Percentiles rank a stretch among this genome's conserved stretches.
Evolutionary conservation across 1,139 yeast species (phyloP).

Genomic region (Suhomyces maxii): DNA sequence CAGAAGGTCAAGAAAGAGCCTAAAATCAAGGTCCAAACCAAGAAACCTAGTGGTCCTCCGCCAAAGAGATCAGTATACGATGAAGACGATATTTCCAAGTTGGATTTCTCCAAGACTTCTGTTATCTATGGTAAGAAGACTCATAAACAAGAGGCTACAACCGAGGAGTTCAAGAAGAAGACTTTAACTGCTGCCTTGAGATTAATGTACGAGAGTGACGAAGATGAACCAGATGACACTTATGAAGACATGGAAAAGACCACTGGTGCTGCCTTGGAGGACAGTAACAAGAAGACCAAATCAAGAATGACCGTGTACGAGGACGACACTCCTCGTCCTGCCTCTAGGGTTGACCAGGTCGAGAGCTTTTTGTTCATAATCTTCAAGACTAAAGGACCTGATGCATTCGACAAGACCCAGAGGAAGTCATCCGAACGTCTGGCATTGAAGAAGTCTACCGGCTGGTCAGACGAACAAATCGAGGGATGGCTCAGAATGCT

Average conservation of each 20-base stretch:
- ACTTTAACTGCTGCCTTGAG: constrained; percentile 65
- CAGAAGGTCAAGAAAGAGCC: constrained; percentile 4
- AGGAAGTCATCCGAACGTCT: constrained; percentile 56
- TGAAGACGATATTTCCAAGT: constrained; percentile 28
- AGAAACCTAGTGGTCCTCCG: constrained; percentile 2
- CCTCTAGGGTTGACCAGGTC: constrained; percentile 18
- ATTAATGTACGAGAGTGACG: constrained; percentile 69
- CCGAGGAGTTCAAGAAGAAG: constrained; percentile 48
- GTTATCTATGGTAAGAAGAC: constrained; percentile 26
- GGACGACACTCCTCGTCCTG: constrained; percentile 10
- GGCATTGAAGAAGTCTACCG: constrained; percentile 50
- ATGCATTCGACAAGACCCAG: constrained; percentile 46
- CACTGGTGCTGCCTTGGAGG: constrained; percentile 30
- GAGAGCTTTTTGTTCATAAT: constrained; percentile 61
- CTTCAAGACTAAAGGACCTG: constrained; percentile 52
- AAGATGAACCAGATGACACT: constrained; percentile 82
- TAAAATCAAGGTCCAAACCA: constrained; percentile 1
- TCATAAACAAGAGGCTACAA: constrained; percentile 14
- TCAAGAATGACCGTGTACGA: constrained; percentile 17
- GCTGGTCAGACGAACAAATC: constrained; percentile 86
- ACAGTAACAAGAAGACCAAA: constrained; percentile 11
- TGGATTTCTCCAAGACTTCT: constrained; percentile 18
- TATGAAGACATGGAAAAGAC: constrained; percentile 70
- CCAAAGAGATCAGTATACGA: constrained; percentile 26
- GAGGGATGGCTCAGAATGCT: constrained; percentile 92